These are phyloP conservation scores for Knoxdaviesia proteae DNA, from an alignment of 2,329 filamentous ascomycete species.

Conservation along the genomic window DNA sequence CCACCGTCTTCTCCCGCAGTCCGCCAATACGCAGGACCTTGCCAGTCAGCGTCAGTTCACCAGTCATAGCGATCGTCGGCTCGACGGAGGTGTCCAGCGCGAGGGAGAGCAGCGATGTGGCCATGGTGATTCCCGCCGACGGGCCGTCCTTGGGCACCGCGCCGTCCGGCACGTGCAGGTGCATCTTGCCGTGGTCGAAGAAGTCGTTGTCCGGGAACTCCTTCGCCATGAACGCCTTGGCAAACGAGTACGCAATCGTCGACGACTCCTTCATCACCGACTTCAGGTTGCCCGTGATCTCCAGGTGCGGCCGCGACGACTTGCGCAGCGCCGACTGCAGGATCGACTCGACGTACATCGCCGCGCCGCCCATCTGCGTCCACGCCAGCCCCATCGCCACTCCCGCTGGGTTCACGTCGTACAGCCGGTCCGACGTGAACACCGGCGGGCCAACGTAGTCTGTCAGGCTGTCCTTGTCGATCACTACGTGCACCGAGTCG, in stretches of 20 bases:
- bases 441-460: constrained; percentile 93
- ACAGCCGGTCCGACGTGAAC: constrained; percentile 87
- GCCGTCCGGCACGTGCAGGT: constrained; percentile 90
- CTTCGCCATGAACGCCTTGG: constrained; percentile 71
- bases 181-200: constrained; percentile 87
- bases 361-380: constrained; percentile 92
- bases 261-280: constrained; percentile 97
- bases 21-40: constrained; percentile 93
- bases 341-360: constrained; percentile 93
- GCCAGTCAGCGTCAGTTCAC: constrained; percentile 87
- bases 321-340: constrained; percentile 62
- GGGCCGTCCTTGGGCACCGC: constrained; percentile 90
- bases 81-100: constrained; percentile 60
- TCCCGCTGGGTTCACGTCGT: constrained; percentile 80
- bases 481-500: constrained; percentile 66
- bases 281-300: constrained; percentile 89
- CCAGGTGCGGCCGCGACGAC: constrained; percentile 55
- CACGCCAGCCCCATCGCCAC: constrained; percentile 96
- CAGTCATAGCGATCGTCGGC: constrained; percentile 90
- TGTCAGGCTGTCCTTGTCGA: constrained; percentile 75
- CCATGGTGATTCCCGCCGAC: constrained; percentile 93
- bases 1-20: constrained; percentile 89
- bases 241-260: constrained; percentile 84
- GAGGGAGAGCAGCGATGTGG: constrained; percentile 73
- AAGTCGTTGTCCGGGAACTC: constrained; percentile 81